A percentile compares a stretch with the other conserved stretches of the same genome.
phyloP scores from a whole-genome alignment of 1,284 basidiomycete genomes.

The Polyporus tsugae region DNA sequence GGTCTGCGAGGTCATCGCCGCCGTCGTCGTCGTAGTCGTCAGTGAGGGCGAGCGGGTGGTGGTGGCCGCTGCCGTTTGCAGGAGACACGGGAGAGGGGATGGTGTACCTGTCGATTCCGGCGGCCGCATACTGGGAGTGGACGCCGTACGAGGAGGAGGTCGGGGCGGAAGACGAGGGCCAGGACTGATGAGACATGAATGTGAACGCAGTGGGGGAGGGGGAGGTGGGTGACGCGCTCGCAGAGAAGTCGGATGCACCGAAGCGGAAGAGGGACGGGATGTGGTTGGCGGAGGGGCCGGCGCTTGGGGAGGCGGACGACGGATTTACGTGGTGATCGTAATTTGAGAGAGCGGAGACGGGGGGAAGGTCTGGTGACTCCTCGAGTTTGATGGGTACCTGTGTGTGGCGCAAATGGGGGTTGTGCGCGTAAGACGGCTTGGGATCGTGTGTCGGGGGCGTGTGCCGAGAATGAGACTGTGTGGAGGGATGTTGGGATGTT shows the following conservation, averaged over 20 bases:
- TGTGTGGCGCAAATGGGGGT: constrained; percentile 30
- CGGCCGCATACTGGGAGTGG: constrained; percentile 32
- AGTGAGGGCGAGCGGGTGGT: constrained; percentile 36
- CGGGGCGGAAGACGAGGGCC: constrained; percentile 34
- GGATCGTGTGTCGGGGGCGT: constrained; percentile 27
- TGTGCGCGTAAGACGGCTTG: constrained; percentile 34
- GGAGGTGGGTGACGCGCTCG: constrained; percentile 36
- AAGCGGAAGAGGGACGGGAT: constrained; percentile 40
- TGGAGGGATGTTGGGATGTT: constrained; percentile 21
- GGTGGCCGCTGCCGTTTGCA: constrained; percentile 36
- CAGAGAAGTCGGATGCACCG: constrained; percentile 35
- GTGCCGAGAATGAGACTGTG: constrained; percentile 25
- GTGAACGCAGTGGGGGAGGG: constrained; percentile 39
- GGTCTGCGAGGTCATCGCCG: constrained; percentile 44
- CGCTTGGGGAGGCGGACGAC: constrained; percentile 16
- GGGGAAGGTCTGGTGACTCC: constrained; percentile 37
- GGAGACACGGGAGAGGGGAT: constrained; percentile 30
- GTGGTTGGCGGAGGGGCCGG: constrained; percentile 11
- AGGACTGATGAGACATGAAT: constrained; percentile 43
- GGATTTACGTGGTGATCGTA: constrained; percentile 35
- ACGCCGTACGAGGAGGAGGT: constrained; percentile 35
- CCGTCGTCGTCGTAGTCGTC: constrained; percentile 49
- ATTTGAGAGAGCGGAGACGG: constrained; percentile 29
- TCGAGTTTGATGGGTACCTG: constrained; percentile 40
- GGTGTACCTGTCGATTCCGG: constrained; percentile 35